Evolutionary conservation across 2,329 filamentous ascomycete species (phyloP).

Genomic region (Ascochyta clinopodiicola): DNA sequence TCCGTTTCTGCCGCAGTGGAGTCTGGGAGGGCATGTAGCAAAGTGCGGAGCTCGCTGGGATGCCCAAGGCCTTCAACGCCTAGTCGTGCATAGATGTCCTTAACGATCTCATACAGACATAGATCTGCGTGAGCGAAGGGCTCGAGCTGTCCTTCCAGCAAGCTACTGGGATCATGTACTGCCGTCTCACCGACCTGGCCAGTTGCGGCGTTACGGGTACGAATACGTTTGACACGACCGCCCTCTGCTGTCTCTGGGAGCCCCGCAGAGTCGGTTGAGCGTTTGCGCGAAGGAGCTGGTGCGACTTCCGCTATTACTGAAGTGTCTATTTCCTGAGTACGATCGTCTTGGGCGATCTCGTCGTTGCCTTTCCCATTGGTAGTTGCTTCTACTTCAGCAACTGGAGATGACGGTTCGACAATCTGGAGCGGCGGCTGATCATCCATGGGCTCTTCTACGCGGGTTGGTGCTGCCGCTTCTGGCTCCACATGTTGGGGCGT

Average conservation of each 20-base stretch:
- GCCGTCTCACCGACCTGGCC: slow-evolving; percentile 56
- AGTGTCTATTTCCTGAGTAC: slow-evolving; percentile 24
- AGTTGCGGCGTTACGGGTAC: slow-evolving; percentile 63
- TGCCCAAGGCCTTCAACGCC: slow-evolving; percentile 55
- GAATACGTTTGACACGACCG: slow-evolving; percentile 65
- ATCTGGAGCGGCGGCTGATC: slow-evolving; percentile 6
- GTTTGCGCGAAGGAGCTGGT: slow-evolving; percentile 60
- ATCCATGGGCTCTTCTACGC: slow-evolving; percentile 1
- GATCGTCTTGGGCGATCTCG: slow-evolving; percentile 19
- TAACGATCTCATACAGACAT: slow-evolving; percentile 62
- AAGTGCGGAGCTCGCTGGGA: slow-evolving; percentile 47
- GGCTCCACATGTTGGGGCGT: slow-evolving; percentile 22
- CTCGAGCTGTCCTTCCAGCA: slow-evolving; percentile 62
- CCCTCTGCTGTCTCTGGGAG: slow-evolving; percentile 64
- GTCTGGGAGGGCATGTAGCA: slow-evolving; percentile 30
- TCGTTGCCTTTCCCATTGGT: background rate
- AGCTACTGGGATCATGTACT: slow-evolving; percentile 60
- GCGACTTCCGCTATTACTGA: slow-evolving; percentile 40
- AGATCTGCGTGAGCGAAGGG: slow-evolving; percentile 63
- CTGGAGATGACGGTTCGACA: background rate
- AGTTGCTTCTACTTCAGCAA: background rate
- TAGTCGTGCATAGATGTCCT: slow-evolving; percentile 59
- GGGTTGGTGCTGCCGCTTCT: slow-evolving; percentile 2
- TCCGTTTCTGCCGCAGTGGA: slow-evolving; percentile 22
- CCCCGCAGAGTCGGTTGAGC: slow-evolving; percentile 66